These are phyloP conservation scores for Aspergillus sp. DNA, from an alignment of 2,329 filamentous ascomycete genomes.

Conservation along the genomic window DNA sequence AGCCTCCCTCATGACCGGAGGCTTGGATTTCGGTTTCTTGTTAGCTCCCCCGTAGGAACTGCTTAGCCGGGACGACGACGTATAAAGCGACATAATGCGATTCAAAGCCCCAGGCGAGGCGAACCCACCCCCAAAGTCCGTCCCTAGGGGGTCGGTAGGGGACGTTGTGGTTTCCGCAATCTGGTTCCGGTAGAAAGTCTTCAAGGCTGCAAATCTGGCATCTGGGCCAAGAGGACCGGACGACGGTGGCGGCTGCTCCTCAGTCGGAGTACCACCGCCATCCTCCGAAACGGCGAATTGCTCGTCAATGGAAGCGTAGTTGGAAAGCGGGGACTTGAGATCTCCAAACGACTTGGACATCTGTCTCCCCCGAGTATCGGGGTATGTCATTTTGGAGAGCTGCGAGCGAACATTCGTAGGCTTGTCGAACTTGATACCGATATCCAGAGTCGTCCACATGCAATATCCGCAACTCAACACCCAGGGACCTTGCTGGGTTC, in stretches of 20 bases:
- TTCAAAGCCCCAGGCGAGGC: constrained; percentile 73
- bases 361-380: constrained; percentile 30
- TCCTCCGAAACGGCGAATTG: constrained; percentile 17
- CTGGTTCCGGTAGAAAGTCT: constrained; percentile 73
- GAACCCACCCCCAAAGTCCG: constrained; percentile 41
- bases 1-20: constrained; percentile 73
- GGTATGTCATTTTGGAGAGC: constrained; percentile 58
- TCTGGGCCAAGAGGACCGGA: constrained; percentile 49
- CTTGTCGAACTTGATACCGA: constrained; percentile 83
- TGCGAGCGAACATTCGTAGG: constrained; percentile 79
- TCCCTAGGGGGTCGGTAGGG: constrained; percentile 46
- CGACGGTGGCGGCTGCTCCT: constrained; percentile 21
- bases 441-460: constrained; percentile 83
- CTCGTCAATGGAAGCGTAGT: constrained; percentile 28
- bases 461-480: constrained; percentile 84
- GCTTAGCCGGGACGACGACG: constrained; percentile 46
- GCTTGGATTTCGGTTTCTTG: constrained; percentile 59
- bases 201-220: constrained; percentile 65
- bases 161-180: constrained; percentile 55
- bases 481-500: constrained; percentile 52
- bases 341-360: constrained; percentile 32
- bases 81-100: constrained; percentile 88
- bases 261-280: constrained; percentile 22
- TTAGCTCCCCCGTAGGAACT: constrained; percentile 44
- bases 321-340: constrained; percentile 32